Evolutionary conservation across 2,329 filamentous ascomycete genomes (phyloP).

Genomic region (Coniosporium tulheliwenetii): DNA sequence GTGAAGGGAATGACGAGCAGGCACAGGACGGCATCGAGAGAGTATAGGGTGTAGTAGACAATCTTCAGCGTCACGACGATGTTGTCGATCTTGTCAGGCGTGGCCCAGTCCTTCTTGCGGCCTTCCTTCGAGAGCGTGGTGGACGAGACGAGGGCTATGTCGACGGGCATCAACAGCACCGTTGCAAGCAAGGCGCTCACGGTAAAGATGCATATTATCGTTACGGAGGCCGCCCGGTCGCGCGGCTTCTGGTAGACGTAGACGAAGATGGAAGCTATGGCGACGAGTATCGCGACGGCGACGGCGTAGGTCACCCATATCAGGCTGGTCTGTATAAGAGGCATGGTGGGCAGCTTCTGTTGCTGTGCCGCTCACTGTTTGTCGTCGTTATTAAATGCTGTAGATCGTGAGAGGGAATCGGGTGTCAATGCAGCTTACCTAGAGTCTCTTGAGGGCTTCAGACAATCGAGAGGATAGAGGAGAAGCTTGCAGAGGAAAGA

Average conservation of each 20-base stretch:
- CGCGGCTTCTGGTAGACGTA: constrained; percentile 82
- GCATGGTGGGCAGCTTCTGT: constrained; percentile 27
- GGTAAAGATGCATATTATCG: constrained; percentile 70
- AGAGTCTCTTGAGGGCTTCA: too few species aligned
- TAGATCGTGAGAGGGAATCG: too few species aligned
- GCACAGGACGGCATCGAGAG: constrained; percentile 77
- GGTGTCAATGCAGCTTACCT: too few species aligned
- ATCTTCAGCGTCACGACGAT: constrained; percentile 71
- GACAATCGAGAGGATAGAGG: too few species aligned
- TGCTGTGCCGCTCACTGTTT: not conserved
- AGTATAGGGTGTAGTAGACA: constrained; percentile 88
- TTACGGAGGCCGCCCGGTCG: constrained; percentile 72
- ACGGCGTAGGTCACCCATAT: constrained; percentile 93
- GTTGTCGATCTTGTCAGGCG: constrained; percentile 58
- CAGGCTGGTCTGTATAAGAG: constrained; percentile 68
- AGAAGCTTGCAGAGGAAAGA: too few species aligned
- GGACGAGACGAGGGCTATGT: constrained; percentile 85
- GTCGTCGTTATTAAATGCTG: too few species aligned
- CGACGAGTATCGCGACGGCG: constrained; percentile 59
- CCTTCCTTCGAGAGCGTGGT: constrained; percentile 64
- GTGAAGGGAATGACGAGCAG: constrained; percentile 83
- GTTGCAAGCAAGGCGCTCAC: constrained; percentile 81
- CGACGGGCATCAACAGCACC: constrained; percentile 80
- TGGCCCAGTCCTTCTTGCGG: constrained; percentile 88
- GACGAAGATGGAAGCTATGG: constrained; percentile 69